phyloP scores from a whole-genome alignment of 345 rosid species.

The Lepidium sativum region DNA sequence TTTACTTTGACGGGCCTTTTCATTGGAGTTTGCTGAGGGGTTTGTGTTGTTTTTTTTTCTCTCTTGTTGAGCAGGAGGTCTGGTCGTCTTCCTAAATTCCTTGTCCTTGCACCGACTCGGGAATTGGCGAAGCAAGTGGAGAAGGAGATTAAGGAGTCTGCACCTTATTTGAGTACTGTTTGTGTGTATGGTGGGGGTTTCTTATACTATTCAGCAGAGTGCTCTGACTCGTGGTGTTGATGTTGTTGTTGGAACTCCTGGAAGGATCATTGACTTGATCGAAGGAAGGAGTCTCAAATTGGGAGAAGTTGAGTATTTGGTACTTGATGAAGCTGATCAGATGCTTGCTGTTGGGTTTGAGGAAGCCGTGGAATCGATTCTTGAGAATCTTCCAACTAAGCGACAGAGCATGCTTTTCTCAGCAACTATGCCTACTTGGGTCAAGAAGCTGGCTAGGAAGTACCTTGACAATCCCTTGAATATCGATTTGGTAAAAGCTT shows the following conservation, averaged over 20 bases:
- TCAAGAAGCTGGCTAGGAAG: conserved; percentile 86
- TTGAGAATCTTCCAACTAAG: conserved; percentile 75
- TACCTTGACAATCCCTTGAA: conserved; percentile 80
- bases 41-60: not conserved
- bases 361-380: conserved; percentile 84
- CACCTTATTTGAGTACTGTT: conserved; percentile 69
- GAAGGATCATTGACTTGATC: conserved; percentile 82
- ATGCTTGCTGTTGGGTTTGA: conserved; percentile 99
- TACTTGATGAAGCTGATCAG: conserved; percentile 99
- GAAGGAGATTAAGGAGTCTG: conserved; percentile 89
- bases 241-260: conserved; percentile 97
- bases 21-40: not conserved
- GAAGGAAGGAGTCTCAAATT: conserved; percentile 66
- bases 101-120: conserved; percentile 87
- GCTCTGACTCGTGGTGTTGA: conserved; percentile 90
- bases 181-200: conserved; percentile 99
- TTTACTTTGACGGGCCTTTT: not conserved
- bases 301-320: conserved; percentile 85
- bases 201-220: conserved; percentile 68
- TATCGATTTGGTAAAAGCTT: conserved; percentile 66
- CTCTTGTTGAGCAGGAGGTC: conserved; percentile 35
- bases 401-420: conserved; percentile 98
- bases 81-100: conserved; percentile 65
- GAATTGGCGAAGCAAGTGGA: conserved; percentile 96
- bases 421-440: conserved; percentile 99